These are phyloP conservation scores for Gyromitra esculenta DNA, from an alignment of 2,329 filamentous ascomycete species.

Conservation along the genomic window DNA sequence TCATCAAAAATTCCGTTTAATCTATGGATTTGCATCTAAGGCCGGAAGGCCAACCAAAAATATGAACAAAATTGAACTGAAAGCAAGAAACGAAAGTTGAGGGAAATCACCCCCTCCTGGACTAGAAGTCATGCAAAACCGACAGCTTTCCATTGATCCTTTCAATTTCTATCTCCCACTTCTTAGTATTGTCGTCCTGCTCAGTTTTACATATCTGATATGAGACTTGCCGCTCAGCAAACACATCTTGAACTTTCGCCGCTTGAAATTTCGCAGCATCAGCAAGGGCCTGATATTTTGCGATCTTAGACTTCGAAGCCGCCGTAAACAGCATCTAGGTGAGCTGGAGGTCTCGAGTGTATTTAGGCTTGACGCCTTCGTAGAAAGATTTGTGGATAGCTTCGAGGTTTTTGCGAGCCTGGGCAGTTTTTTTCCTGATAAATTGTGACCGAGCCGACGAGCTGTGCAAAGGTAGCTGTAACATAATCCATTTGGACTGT, in stretches of 20 bases:
- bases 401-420: constrained; percentile 18
- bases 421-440: constrained; percentile 7
- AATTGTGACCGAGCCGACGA: constrained; percentile 11
- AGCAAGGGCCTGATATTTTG: not conserved
- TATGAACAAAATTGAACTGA: not conserved
- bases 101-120: not conserved
- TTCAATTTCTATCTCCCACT: constrained; percentile 10
- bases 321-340: not conserved
- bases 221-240: constrained; percentile 6
- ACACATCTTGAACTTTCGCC: not conserved
- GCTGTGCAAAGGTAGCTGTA: not conserved
- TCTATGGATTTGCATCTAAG: not conserved
- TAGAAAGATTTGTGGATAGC: not conserved
- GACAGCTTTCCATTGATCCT: not conserved
- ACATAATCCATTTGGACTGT: not conserved
- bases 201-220: constrained; percentile 16
- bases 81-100: not conserved
- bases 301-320: constrained; percentile 3
- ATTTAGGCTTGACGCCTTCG: constrained; percentile 11
- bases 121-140: constrained; percentile 1
- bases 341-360: not conserved
- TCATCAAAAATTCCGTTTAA: not conserved
- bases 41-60: not conserved
- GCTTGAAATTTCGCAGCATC: not conserved
- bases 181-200: constrained; percentile 26